Evolutionary conservation across 192 early-diverging fungal species (phyloP).

Genomic region (Phlyctochytrium planicorne): DNA sequence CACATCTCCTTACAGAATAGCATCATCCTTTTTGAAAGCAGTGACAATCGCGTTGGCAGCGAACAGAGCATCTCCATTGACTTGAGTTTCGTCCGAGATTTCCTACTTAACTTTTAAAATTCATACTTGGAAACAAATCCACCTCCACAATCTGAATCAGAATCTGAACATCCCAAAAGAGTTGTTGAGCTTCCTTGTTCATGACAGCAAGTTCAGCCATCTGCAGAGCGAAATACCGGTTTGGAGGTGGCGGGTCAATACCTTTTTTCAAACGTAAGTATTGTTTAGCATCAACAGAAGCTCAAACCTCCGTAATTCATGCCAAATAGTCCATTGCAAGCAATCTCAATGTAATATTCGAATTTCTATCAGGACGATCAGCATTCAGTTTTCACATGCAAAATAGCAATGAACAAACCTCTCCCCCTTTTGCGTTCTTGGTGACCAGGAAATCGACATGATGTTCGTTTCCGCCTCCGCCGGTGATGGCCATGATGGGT

Average conservation of each 20-base stretch:
- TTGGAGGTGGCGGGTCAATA: conserved; percentile 67
- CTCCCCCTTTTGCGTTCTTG: conserved; percentile 37
- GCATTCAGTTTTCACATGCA: background rate
- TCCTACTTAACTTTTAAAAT: conserved; percentile 32
- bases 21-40: conserved; percentile 55
- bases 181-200: conserved; percentile 66
- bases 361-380: conserved; percentile 29
- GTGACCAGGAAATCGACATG: conserved; percentile 57
- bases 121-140: background rate
- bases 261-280: too few relatives aligned
- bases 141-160: conserved; percentile 66
- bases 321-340: conserved; percentile 93
- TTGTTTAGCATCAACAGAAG: too few relatives aligned
- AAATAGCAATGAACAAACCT: conserved; percentile 17
- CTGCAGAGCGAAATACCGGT: conserved; percentile 60
- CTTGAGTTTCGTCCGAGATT: conserved; percentile 66
- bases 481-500: conserved; percentile 87
- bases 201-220: conserved; percentile 69
- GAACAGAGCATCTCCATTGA: conserved; percentile 76
- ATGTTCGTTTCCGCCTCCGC: conserved; percentile 51
- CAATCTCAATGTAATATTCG: conserved; percentile 85
- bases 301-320: conserved; percentile 62
- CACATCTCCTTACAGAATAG: too few relatives aligned
- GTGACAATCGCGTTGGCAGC: conserved; percentile 82
- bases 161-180: conserved; percentile 78